phyloP scores from a whole-genome alignment of 2,329 filamentous ascomycete genomes.

The Beauveria rudraprayagi region DNA sequence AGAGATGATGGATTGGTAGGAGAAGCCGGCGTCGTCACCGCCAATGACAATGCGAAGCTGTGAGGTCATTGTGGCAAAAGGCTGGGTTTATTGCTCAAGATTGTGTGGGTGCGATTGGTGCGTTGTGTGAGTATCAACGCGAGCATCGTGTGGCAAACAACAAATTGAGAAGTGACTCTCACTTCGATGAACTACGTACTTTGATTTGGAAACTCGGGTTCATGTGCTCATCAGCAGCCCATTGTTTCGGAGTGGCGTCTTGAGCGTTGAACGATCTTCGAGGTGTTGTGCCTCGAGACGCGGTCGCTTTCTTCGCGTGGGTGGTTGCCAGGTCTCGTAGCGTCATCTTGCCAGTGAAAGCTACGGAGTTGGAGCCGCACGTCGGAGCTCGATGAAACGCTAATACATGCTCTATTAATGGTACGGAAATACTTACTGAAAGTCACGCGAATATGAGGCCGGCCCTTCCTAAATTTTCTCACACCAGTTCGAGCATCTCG shows the following conservation, averaged over 20 bases:
- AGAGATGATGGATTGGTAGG: conserved; percentile 73
- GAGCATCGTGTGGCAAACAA: too few relatives aligned
- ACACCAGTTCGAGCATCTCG: background rate
- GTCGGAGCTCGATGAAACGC: too few relatives aligned
- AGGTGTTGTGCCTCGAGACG: background rate
- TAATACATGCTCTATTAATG: too few relatives aligned
- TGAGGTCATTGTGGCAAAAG: background rate
- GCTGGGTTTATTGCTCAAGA: background rate
- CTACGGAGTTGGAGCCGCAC: too few relatives aligned
- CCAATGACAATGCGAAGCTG: background rate
- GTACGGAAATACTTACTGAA: too few relatives aligned
- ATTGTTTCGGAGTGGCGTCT: background rate
- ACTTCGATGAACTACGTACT: background rate
- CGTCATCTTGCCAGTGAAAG: too few relatives aligned
- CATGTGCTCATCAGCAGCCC: background rate
- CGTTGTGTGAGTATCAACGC: too few relatives aligned
- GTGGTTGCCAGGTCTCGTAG: background rate
- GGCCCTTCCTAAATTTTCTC: background rate
- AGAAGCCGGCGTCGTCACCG: conserved; percentile 56
- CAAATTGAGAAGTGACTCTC: too few relatives aligned
- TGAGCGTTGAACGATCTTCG: background rate
- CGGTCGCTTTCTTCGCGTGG: background rate
- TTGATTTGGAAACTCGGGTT: background rate
- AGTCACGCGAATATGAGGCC: background rate
- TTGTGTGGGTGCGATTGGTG: too few relatives aligned